Evolutionary conservation across 306 rosid species (phyloP), one percentile per base, ranked within the genome.

Genomic region (Cucurbita ficifolia): DNA sequence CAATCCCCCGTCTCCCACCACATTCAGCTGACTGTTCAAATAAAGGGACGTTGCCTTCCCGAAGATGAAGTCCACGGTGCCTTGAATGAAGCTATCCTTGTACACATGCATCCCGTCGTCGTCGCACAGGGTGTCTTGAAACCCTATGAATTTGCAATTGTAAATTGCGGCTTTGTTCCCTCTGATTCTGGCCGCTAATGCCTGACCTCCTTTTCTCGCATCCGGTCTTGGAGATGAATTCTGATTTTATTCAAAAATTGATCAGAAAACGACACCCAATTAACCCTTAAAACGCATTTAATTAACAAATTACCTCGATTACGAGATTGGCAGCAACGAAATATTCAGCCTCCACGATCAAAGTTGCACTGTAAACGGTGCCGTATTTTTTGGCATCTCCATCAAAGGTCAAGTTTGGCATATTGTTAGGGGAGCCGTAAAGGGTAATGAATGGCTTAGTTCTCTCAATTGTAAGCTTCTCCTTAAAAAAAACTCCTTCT

Each of bases 351-450:
- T 69, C 18, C 0, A 61, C 87, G 7, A 76, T 74, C 48, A 88
- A 50, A 3, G 87, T 79, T 0, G 88, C 97, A 63, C 97, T 87
- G 0, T 89, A 81, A 6, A 88, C 82, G 0, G 92, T 91, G 38
- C 97, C 97, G 40, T 67, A 86, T 55, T 72, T 7, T 0, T 2
- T 10, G 0, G 91, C 82, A 1, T 83, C 84, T 4, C 91, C 96
- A 1, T 10, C 65, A 42, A 1, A 87, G 0, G 83, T 82, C 53
- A 91, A 38, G 14, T 22, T 85, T 0, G 96, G 86, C 72, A 78
- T 77, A 17, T 72, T 60, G 0, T 3, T 8, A 1, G 86, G 85
- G 7, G 36, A 48, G 0, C 85, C 97, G 63, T 56, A 76, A 0
- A 91, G 79, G 0, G 92, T 79, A 48, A 88, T 42, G 56, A 87